A percentile compares a stretch with the other conserved stretches of the same genome.
Evolutionary conservation across 495 filamentous ascomycete species (phyloP).

Genomic region (Aspergillus hancockii): DNA sequence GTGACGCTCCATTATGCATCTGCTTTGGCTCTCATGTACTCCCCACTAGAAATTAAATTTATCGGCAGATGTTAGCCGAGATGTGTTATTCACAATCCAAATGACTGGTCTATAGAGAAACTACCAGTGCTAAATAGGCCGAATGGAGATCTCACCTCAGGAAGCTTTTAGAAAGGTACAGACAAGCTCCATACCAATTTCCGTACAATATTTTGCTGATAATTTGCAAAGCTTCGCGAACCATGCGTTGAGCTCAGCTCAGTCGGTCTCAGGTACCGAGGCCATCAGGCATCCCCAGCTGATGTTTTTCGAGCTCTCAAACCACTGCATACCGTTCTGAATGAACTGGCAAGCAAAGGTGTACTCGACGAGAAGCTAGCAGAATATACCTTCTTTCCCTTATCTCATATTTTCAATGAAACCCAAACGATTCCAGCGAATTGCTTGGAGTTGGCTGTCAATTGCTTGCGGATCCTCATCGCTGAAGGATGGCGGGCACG

Average conservation of each 20-base stretch:
- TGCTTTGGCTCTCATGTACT: background rate
- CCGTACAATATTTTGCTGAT: slow-evolving; percentile 13
- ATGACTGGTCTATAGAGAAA: slow-evolving; percentile 1
- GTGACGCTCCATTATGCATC: background rate
- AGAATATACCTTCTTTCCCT: slow-evolving; percentile 92
- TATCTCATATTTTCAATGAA: slow-evolving; percentile 82
- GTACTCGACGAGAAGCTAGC: slow-evolving; percentile 79
- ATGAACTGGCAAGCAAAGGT: slow-evolving; percentile 49
- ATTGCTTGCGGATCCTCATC: slow-evolving; percentile 71
- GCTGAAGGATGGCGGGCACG: slow-evolving; percentile 72
- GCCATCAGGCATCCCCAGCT: slow-evolving; percentile 50
- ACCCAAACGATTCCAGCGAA: slow-evolving; percentile 69
- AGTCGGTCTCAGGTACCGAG: slow-evolving; percentile 60
- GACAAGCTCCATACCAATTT: background rate
- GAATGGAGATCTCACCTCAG: slow-evolving; percentile 42
- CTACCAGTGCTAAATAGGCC: background rate
- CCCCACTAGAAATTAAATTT: background rate
- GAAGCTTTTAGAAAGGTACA: slow-evolving; percentile 44
- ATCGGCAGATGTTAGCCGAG: background rate
- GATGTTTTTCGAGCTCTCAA: slow-evolving; percentile 58
- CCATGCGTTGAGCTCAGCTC: slow-evolving; percentile 79
- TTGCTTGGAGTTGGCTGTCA: slow-evolving; percentile 72
- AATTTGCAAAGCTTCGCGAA: slow-evolving; percentile 61
- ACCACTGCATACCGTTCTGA: slow-evolving; percentile 53
- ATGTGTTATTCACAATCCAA: background rate